Base-by-base conservation (phyloP, 208 protist species). In the Trypanosoma melophagium region DNA sequence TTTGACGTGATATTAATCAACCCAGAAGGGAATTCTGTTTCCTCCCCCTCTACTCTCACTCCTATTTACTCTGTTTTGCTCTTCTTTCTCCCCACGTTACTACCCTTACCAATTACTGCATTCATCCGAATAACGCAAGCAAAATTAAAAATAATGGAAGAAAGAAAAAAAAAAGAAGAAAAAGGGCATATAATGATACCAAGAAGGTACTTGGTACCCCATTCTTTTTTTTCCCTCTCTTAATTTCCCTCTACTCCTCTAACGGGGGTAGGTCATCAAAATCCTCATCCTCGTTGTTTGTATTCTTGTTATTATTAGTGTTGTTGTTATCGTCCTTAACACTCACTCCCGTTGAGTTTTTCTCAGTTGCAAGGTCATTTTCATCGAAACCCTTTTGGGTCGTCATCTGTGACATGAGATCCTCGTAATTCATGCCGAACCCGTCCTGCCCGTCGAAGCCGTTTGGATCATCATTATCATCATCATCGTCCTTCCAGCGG, bases 401-500 rank as follows among this genome's bases (percentile, higher is more conserved):
- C 74, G 66, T 78, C 64, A 74, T 74, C 51, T 67, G 62, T 21
- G 70, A 52, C 70, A 76, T 76, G 22, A 76, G 61, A 44, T 79
- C 68, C 10, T 59, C 66, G 47, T 76, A 76, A 40, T 61, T 60
- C 50, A 77, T 50, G 42, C 65, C 76, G 38, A 80, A 50, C 45
- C 75, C 63, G 22, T 42, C 72, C n/a, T 73, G 66, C 22, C 47
- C 74, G 4, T 71, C 78, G 28, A 35, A 1, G 3, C 28, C 28
- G 28, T 5, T 35, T 35, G 28, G 28, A 35, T 40, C 77, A 7
- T 71, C 78, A 13, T 77, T 78, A 17, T 85, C 81, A 17, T 84
- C 82, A 24, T 94, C 87, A 22, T 81, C 84, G 61, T 96, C 89
- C 58, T 81, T 81, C 89, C 92, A 97, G 25, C 77, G 79, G 0